Evolutionary conservation across 108 stramenopile genomes (phyloP), one percentile per base, ranked within the genome.

Genomic region (Cylindrotheca fusiformis): DNA sequence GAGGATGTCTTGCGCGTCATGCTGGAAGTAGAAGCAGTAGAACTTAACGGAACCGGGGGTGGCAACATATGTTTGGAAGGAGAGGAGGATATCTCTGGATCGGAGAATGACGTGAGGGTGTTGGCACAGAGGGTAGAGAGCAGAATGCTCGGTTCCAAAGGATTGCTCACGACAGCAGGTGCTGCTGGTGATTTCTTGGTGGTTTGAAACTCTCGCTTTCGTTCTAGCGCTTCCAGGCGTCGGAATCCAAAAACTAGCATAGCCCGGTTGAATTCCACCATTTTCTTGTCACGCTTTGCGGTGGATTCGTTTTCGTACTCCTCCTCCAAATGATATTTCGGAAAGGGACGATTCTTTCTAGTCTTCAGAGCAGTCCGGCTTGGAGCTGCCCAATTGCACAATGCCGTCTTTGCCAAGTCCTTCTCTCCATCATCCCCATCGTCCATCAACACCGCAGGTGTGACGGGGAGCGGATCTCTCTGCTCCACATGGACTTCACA

Each of bases 401-500:
- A 18, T 3, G 41, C 55, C 17, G n/a, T 67, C 27, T 62, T 49
- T 10, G 31, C 52, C 14, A 68, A 1, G 18, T 60, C 55, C 36
- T 50, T 24, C 1, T 31, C 48, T 3, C 60, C 25, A 23, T 66
- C 51, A 23, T 4, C 23, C n/a, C 67, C 54, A 52, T 88, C 93
- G 21, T 84, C 85, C 62, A 90, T 75, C 3, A 90, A 32, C 47
- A 78, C 80, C 31, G 78, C 69, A 0, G 93, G 93, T 27, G 76
- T 80, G 67, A 78, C 87, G 1, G 93, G 88, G 50, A 87, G 53
- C 1, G 93, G 90, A 69, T 91, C 85, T 51, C 93, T 72, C 52
- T 72, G 80, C 70, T 94, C 90, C 21, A 90, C 82, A 60, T 87
- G 86, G 57, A 94, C 61, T 68, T 89, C 87, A 67, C 93, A 94